Conservation (phyloP, 1,284 basidiomycete genomes). For the Cutaneotrichosporon mucoides region DNA sequence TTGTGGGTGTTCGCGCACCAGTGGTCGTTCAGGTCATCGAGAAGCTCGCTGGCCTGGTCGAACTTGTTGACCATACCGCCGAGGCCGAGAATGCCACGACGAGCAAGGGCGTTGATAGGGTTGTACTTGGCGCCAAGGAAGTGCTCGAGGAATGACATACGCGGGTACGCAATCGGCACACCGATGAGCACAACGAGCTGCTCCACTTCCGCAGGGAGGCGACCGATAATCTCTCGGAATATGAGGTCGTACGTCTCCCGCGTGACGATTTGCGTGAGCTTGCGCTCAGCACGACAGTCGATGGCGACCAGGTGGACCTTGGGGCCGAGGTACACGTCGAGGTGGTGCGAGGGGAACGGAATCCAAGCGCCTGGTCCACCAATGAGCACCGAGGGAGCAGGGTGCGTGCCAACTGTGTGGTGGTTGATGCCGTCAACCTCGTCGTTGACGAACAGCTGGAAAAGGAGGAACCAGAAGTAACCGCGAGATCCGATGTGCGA, state of each 20-base stretch:
- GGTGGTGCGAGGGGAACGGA: conserved; percentile 73
- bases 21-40: conserved; percentile 91
- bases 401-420: conserved; percentile 55
- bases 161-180: conserved; percentile 67
- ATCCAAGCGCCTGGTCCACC: conserved; percentile 72
- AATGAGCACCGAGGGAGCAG: conserved; percentile 67
- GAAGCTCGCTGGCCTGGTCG: conserved; percentile 80
- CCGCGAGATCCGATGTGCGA: conserved; percentile 63
- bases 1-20: conserved; percentile 83
- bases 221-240: conserved; percentile 57
- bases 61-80: conserved; percentile 82
- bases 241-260: conserved; percentile 64
- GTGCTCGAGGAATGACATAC: conserved; percentile 76
- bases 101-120: conserved; percentile 68
- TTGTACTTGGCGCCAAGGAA: conserved; percentile 74
- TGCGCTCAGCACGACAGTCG: conserved; percentile 87
- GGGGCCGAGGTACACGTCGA: conserved; percentile 55
- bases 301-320: conserved; percentile 69
- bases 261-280: conserved; percentile 72
- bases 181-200: conserved; percentile 79
- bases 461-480: conserved; percentile 83
- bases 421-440: conserved; percentile 69
- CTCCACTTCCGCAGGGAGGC: conserved; percentile 63
- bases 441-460: conserved; percentile 82
- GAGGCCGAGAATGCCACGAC: conserved; percentile 56